Conservation (phyloP, 148 eudicot species). For the Vaccinium macrocarpon region DNA sequence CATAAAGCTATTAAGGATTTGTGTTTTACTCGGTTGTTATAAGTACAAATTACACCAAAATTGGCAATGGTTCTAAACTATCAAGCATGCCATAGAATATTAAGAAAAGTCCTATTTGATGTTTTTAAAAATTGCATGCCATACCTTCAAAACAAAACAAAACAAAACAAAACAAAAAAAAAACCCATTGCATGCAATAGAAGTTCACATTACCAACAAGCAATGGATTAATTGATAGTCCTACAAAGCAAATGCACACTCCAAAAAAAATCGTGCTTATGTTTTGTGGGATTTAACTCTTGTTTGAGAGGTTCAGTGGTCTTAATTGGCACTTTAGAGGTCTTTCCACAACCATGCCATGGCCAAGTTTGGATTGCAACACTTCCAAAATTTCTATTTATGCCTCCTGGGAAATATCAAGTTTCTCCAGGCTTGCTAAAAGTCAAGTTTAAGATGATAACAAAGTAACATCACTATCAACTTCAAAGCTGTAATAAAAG, state of each 20-base stretch:
- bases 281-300: not conserved
- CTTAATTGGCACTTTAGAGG: not conserved
- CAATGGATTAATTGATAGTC: not conserved
- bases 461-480: not conserved
- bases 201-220: not conserved
- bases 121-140: not conserved
- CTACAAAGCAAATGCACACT: not conserved
- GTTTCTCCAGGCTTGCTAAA: not conserved
- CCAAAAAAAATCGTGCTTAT: no score
- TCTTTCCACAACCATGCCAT: not conserved
- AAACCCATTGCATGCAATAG: not conserved
- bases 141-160: not conserved
- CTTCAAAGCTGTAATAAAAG: not conserved
- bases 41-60: not conserved
- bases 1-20: not conserved
- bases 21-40: not conserved
- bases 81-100: not conserved
- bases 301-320: not conserved
- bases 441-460: not conserved
- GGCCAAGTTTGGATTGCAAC: not conserved
- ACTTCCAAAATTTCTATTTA: not conserved
- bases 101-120: not conserved
- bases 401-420: not conserved
- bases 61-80: not conserved
- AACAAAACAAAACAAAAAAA: no score